Evolutionary conservation across 2,329 filamentous ascomycete genomes (phyloP).

Genomic region (Fusarium agapanthi): DNA sequence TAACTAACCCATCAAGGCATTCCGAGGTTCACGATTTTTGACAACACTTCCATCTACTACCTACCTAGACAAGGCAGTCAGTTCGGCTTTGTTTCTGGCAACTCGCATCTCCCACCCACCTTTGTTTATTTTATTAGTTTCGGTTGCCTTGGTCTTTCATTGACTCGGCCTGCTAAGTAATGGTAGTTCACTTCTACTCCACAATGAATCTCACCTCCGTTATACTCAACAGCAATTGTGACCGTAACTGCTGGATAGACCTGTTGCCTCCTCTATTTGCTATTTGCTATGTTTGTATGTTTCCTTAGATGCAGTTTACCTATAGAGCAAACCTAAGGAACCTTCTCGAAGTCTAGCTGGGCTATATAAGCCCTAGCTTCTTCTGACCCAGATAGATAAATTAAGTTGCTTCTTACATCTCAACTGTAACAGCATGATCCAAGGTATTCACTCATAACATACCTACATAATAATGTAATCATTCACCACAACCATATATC

Average conservation of each 20-base stretch:
- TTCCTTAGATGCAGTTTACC: background rate
- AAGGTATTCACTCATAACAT: background rate
- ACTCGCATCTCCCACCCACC: background rate
- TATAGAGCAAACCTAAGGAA: background rate
- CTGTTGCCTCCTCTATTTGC: background rate
- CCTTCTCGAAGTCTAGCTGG: background rate
- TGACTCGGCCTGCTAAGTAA: background rate
- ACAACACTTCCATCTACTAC: background rate
- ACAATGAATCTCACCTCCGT: background rate
- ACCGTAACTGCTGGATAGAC: background rate
- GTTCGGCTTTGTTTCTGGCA: background rate
- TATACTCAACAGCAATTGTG: background rate
- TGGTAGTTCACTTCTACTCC: background rate
- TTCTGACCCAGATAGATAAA: background rate
- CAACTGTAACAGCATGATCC: background rate
- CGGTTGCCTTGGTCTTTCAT: background rate
- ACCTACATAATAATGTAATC: background rate
- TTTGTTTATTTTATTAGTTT: background rate
- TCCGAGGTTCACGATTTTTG: conserved; percentile 1
- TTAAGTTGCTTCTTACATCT: background rate
- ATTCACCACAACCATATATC: background rate
- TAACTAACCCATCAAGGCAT: conserved; percentile 22
- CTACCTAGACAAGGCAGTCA: background rate
- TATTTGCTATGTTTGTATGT: background rate
- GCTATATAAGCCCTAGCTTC: background rate